A percentile compares a stretch with the other conserved stretches of the same genome.
phyloP scores from a whole-genome alignment of 495 filamentous ascomycete genomes.

The Penicillium bovifimosum region DNA sequence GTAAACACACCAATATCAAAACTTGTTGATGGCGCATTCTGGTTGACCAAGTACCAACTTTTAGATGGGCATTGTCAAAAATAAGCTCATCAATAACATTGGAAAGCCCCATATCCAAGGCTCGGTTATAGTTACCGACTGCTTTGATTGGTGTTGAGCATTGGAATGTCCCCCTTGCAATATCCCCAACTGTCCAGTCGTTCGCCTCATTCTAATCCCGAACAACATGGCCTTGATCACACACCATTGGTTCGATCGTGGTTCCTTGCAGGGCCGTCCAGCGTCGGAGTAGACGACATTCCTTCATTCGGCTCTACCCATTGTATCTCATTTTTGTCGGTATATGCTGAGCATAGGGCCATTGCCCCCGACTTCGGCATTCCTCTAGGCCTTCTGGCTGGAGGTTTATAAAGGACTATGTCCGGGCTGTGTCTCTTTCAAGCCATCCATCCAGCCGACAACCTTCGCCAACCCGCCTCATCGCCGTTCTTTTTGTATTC shows the following conservation, averaged over 20 bases:
- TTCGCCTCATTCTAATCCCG: neutral
- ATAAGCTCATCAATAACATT: no score
- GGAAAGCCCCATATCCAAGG: neutral
- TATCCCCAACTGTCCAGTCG: neutral
- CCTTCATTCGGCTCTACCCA: neutral
- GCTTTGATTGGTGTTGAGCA: neutral
- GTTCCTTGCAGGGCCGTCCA: neutral
- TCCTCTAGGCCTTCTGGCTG: neutral
- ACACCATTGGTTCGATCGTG: neutral
- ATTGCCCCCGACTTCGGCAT: no score
- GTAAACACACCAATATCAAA: no score
- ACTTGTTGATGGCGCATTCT: no score
- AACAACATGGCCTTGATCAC: neutral
- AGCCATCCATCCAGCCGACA: neutral
- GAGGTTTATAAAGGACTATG: neutral
- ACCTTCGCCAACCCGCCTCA: neutral
- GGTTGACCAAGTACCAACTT: no score
- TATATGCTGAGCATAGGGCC: neutral
- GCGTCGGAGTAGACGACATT: neutral
- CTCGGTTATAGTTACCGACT: neutral
- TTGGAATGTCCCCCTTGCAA: neutral
- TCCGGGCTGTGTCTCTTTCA: neutral
- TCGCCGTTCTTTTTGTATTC: neutral
- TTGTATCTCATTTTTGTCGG: neutral
- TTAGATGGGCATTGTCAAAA: no score